A percentile compares a stretch with the other conserved stretches of the same genome.
These are phyloP conservation scores for Parachaetomium inaequale DNA, from an alignment of 495 filamentous ascomycete genomes.

Conservation along the genomic window DNA sequence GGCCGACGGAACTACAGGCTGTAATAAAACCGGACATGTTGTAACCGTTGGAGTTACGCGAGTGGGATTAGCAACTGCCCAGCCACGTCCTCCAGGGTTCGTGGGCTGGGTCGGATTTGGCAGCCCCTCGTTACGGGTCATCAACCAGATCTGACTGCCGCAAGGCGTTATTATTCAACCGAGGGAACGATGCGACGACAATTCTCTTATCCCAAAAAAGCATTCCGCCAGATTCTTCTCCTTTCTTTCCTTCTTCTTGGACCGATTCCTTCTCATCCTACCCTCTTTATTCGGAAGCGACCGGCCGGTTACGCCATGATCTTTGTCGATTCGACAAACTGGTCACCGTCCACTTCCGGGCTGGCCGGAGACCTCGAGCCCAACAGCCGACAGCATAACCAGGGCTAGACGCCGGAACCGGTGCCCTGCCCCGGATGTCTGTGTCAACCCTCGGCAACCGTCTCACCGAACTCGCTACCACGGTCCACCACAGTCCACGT, in stretches of 20 bases:
- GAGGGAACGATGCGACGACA: slow-evolving; percentile 45
- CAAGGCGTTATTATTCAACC: slow-evolving; percentile 52
- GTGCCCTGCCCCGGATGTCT: background rate
- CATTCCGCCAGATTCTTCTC: slow-evolving; percentile 34
- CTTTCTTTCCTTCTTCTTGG: slow-evolving; percentile 30
- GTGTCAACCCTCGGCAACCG: background rate
- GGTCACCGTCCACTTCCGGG: background rate
- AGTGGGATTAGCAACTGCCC: slow-evolving; percentile 22
- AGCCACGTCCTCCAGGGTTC: slow-evolving; percentile 25
- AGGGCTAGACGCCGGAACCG: background rate
- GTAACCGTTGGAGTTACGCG: slow-evolving; percentile 19
- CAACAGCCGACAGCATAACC: background rate
- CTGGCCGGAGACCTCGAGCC: background rate
- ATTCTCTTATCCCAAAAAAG: slow-evolving; percentile 35
- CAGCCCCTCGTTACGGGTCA: slow-evolving; percentile 39
- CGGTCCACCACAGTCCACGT: slow-evolving; percentile 6
- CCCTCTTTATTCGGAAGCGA: slow-evolving; percentile 24
- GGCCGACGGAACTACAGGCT: slow-evolving; percentile 23
- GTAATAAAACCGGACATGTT: slow-evolving; percentile 33
- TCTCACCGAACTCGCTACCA: background rate
- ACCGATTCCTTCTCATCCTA: slow-evolving; percentile 32
- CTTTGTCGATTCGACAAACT: background rate
- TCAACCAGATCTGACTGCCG: slow-evolving; percentile 57
- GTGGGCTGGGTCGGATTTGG: slow-evolving; percentile 44
- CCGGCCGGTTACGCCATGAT: slow-evolving; percentile 14